These are phyloP conservation scores for Cytospora chrysosperma DNA, from an alignment of 2,329 filamentous ascomycete genomes.

Conservation along the genomic window DNA sequence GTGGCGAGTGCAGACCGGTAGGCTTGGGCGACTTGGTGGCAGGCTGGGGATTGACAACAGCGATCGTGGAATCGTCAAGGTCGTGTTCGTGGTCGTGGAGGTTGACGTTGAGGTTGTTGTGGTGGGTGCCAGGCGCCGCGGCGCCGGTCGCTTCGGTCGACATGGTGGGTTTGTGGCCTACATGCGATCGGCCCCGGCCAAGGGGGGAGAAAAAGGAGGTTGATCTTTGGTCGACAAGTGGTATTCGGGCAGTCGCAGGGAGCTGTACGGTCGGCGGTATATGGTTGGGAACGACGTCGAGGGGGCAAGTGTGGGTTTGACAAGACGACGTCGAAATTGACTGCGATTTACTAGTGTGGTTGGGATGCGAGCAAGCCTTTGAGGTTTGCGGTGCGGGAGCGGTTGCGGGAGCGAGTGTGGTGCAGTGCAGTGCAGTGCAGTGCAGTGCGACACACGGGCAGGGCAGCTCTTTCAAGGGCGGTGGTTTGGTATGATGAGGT, in stretches of 20 bases:
- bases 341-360: conserved; percentile 4
- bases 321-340: conserved; percentile 10
- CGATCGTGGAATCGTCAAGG: conserved; percentile 30
- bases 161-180: conserved; percentile 47
- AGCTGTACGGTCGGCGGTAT: background rate
- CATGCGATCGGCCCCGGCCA: conserved; percentile 39
- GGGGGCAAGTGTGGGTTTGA: conserved; percentile 6
- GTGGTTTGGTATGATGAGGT: background rate
- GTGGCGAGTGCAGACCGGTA: conserved; percentile 59
- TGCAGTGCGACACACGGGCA: background rate
- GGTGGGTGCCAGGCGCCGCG: conserved; percentile 41
- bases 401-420: background rate
- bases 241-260: conserved; percentile 9
- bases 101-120: conserved; percentile 30
- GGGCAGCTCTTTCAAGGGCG: conserved; percentile 1
- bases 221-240: conserved; percentile 10
- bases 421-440: background rate
- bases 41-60: conserved; percentile 27
- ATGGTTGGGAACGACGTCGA: background rate
- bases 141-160: conserved; percentile 55
- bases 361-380: conserved; percentile 1
- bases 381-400: conserved; percentile 4
- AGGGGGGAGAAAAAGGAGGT: conserved; percentile 13
- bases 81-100: conserved; percentile 23
- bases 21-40: conserved; percentile 40